These are phyloP conservation scores for Aureobasidium melanogenum DNA, from an alignment of 2,329 filamentous ascomycete genomes.

Conservation along the genomic window DNA sequence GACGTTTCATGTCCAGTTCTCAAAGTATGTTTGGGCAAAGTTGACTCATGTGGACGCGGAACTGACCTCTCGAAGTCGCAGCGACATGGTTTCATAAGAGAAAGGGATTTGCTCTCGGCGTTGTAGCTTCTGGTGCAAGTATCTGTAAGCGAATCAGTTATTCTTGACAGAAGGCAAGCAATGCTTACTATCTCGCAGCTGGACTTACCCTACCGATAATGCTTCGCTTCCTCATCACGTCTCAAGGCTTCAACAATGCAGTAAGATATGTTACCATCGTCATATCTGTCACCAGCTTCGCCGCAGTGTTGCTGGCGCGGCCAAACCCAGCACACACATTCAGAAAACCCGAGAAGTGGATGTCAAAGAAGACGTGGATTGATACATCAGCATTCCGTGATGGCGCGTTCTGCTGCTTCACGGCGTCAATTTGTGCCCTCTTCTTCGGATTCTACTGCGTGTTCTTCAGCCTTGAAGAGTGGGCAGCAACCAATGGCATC, in stretches of 20 bases:
- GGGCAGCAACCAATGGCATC: conserved; percentile 36
- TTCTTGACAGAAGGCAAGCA: not conserved
- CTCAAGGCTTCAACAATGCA: conserved; percentile 37
- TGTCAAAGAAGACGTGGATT: conserved; percentile 30
- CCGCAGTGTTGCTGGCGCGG: conserved; percentile 34
- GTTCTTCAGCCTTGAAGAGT: conserved; percentile 47
- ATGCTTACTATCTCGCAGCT: conserved; percentile 18
- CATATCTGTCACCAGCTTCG: conserved; percentile 31
- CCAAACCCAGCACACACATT: conserved; percentile 35
- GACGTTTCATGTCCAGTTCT: conserved; percentile 27
- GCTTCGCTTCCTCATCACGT: conserved; percentile 34
- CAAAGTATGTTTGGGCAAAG: conserved; percentile 31
- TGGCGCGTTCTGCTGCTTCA: conserved; percentile 36
- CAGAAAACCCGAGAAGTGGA: conserved; percentile 32
- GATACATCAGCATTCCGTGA: conserved; percentile 37
- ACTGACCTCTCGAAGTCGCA: conserved; percentile 29
- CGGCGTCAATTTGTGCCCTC: conserved; percentile 36
- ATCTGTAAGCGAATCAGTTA: conserved; percentile 23
- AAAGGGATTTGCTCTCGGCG: conserved; percentile 40
- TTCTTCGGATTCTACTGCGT: conserved; percentile 45
- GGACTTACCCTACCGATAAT: conserved; percentile 35
- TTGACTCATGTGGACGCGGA: not conserved
- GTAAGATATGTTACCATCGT: conserved; percentile 34
- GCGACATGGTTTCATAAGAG: conserved; percentile 41
- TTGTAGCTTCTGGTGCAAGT: conserved; percentile 43